phyloP scores from a whole-genome alignment of 352 stramenopile species.

The Phytophthora rubi region DNA sequence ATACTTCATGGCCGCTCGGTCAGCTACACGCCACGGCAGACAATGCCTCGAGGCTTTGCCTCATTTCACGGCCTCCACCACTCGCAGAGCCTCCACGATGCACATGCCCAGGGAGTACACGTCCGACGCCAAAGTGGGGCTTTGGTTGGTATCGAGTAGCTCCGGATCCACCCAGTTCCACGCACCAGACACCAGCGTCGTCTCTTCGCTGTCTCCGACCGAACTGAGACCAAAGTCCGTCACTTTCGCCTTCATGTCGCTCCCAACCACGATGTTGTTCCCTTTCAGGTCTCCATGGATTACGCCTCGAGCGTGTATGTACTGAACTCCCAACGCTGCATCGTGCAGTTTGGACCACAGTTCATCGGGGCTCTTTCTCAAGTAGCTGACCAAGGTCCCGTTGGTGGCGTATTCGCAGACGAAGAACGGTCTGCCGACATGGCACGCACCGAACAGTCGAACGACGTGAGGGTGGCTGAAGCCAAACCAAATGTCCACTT shows the following conservation, averaged over 20 bases:
- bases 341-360: background rate
- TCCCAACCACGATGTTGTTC: background rate
- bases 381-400: background rate
- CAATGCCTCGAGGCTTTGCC: background rate
- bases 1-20: background rate
- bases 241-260: background rate
- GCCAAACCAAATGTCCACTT: background rate
- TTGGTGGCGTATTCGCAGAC: background rate
- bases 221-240: background rate
- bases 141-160: background rate
- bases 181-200: background rate
- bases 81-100: background rate
- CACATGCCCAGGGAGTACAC: background rate
- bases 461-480: background rate
- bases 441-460: background rate
- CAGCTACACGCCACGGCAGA: background rate
- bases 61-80: background rate
- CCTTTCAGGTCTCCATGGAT: background rate
- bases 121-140: background rate
- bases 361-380: background rate
- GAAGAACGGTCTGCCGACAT: background rate
- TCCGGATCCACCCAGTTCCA: background rate
- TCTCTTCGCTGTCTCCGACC: background rate
- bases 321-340: background rate
- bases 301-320: background rate